Base-by-base conservation (phyloP, 441 rosid species). In the Erysimum cheiri region DNA sequence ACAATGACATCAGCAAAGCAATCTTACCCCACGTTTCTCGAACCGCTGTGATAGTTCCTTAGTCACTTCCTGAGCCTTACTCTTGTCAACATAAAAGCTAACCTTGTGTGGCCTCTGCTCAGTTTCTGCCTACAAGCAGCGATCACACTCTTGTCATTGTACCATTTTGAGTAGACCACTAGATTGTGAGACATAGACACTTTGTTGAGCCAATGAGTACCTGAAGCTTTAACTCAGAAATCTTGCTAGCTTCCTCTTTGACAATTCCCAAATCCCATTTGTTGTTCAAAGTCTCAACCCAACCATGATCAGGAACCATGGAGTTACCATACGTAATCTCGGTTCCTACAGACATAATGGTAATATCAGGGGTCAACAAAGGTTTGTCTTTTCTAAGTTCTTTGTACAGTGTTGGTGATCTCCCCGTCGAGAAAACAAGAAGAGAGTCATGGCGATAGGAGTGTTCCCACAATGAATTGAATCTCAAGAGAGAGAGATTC, bases 291-390 rank as follows among this genome's bases (percentile, higher is more conserved):
- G 86, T 37, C 12, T 89, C 80, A 84, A 82, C 86, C 97, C 98
- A 93, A 17, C 89, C 92, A 80, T 84, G 77, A 84, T 93, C 98
- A 8, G 89, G 94, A 61, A 81, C 85, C 96, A 93, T 84, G 22
- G 83, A 71, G 71, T 72, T 79, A 47, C 97, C 98, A 76, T 85
- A 91, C 0, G 97, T 90, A 69, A 92, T 94, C 86, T 91, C 97
- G 9, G 98, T 94, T 69, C 98, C 98, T 66, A 92, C 98, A 41
- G 97, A 94, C 96, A 90, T 87, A 60, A 94, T 87, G 55, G 92
- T 86, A 55, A 94, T 84, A 70, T 90, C 98, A 5, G 99, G 98
- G 6, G 96, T 90, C 70, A 94, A 64, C 89, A 94, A 80, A 66
- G 99, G 97, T 70, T 85, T 94, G 80, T 94, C 94, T 47, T 87